Base-by-base conservation (phyloP, 176 grass and related monocot genomes). In the Pontederia crassipes region DNA sequence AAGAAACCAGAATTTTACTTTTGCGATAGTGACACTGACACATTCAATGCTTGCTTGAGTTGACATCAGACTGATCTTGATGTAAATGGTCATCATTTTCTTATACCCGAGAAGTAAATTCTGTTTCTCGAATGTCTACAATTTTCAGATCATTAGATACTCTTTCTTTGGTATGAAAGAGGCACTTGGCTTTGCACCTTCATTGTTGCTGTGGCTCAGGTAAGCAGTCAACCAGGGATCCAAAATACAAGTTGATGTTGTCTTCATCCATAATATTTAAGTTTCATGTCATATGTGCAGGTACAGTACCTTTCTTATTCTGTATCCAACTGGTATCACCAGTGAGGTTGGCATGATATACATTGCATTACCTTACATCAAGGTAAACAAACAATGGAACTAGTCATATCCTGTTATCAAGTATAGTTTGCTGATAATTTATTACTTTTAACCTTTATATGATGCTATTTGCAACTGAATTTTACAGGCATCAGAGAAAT, bases 131-230 rank as follows among this genome's bases (percentile, higher is more conserved):
- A 24, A 24, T 24, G 20, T 24, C 20, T 24, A 24, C 49, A 1
- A 4, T 17, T 67, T 79, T 66, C 47, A 98, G 93, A 89, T 86
- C 15, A 83, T 98, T 54, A 88, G 93, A 60, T 98, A 98, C 59
- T 86, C 93, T 9, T 98, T 98, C 77, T 98, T 98, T 72, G 84
- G 88, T 9, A 65, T 86, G 82, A 98, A 89, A 69, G 93, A 98
- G 68, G 61, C 77, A 56, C 63, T 98, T 77, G 84, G 93, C 60
- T 83, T 48, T 74, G 58, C 84, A 32, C 88, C 93, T 58, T 89
- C 72, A 5, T 98, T 84, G 87, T 80, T 98, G 11, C 70, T 98
- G 28, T 98, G 93, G 93, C 93, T 92, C 14, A 92, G 93, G 93
- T 97, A 27, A 28, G 64, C 32, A 61, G 8, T 17, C 0, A 40